These are phyloP conservation scores for Neoarthrinium moseri DNA, from an alignment of 2,329 filamentous ascomycete species.

Conservation along the genomic window DNA sequence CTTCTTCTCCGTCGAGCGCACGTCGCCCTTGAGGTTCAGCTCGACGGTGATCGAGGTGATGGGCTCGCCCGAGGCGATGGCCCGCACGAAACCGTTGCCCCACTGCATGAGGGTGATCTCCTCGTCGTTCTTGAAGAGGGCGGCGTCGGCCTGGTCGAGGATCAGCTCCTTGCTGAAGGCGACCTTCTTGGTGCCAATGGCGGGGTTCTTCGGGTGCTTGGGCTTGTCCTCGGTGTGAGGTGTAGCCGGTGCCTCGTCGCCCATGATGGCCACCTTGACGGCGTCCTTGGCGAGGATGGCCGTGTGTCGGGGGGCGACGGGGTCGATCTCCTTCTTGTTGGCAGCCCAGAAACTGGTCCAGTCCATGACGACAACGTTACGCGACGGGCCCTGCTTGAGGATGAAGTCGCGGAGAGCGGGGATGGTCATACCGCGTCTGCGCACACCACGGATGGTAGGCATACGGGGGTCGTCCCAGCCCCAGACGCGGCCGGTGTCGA, in stretches of 20 bases:
- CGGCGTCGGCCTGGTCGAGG: conserved; percentile 84
- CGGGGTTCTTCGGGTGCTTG: conserved; percentile 85
- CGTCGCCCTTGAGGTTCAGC: conserved; percentile 88
- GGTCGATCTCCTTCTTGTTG: conserved; percentile 84
- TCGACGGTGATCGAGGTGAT: conserved; percentile 76
- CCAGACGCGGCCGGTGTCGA: conserved; percentile 72
- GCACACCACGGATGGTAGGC: conserved; percentile 79
- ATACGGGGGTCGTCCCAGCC: conserved; percentile 88
- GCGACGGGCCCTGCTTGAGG: conserved; percentile 77
- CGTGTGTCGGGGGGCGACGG: conserved; percentile 71
- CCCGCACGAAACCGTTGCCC: conserved; percentile 83
- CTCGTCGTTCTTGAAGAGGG: conserved; percentile 77
- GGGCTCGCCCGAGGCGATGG: conserved; percentile 55
- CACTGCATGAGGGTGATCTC: conserved; percentile 97
- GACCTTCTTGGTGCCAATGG: conserved; percentile 83
- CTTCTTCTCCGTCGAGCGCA: conserved; percentile 96
- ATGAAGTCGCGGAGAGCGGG: conserved; percentile 82
- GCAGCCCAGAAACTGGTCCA: conserved; percentile 72
- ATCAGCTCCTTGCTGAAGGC: conserved; percentile 72
- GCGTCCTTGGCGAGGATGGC: conserved; percentile 69
- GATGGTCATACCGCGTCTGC: conserved; percentile 76
- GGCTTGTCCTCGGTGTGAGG: conserved; percentile 73
- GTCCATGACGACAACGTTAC: conserved; percentile 82
- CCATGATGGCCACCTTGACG: conserved; percentile 69
- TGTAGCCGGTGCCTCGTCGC: conserved; percentile 63